phyloP scores from a whole-genome alignment of 805 yeast genomes.

The Pichia cephalocereana region DNA sequence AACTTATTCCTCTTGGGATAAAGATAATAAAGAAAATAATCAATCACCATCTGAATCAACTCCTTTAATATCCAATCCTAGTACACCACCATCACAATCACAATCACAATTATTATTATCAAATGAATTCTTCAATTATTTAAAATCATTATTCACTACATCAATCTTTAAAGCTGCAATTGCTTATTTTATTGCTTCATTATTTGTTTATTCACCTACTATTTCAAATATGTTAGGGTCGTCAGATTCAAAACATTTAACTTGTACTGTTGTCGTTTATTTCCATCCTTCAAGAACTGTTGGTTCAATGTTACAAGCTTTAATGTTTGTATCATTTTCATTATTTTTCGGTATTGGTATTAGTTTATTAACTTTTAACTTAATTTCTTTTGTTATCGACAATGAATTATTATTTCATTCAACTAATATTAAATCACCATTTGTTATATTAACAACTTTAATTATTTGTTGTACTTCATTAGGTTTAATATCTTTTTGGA shows the following conservation, averaged over 20 bases:
- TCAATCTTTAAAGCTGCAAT: conserved; percentile 49
- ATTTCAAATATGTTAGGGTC: conserved; percentile 46
- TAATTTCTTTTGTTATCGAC: conserved; percentile 2
- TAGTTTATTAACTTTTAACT: conserved; percentile 3
- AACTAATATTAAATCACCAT: not conserved
- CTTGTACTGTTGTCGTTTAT: conserved; percentile 76
- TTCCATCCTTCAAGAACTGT: conserved; percentile 74
- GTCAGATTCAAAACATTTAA: conserved; percentile 69
- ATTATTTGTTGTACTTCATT: conserved; percentile 40
- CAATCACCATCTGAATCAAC: not conserved
- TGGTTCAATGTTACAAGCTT: conserved; percentile 74
- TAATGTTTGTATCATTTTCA: conserved; percentile 49
- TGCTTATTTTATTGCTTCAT: conserved; percentile 66
- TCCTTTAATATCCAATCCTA: not conserved
- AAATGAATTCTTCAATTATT: not conserved
- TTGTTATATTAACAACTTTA: conserved; percentile 3
- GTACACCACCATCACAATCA: not conserved
- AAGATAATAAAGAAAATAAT: conserved; percentile 2
- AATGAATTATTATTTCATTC: not conserved
- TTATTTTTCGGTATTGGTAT: conserved; percentile 32
- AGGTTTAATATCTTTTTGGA: conserved; percentile 60
- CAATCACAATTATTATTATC: no score
- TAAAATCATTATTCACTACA: conserved; percentile 4
- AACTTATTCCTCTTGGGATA: conserved; percentile 22
- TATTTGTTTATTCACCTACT: conserved; percentile 54